Conservation (phyloP, 345 rosid species). For the Hibiscus tridactylites region DNA sequence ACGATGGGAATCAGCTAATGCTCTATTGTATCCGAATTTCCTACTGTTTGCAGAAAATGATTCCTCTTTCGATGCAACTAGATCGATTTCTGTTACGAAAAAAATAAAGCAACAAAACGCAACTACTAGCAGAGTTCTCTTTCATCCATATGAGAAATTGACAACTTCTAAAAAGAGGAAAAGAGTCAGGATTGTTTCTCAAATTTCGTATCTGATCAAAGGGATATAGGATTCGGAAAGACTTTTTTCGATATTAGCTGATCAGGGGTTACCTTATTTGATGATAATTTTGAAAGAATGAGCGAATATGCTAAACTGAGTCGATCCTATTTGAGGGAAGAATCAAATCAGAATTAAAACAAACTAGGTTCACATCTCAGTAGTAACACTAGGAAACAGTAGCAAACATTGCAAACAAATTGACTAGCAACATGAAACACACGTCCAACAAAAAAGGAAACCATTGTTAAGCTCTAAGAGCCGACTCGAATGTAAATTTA, state of each 20-base stretch:
- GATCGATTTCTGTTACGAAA: background rate
- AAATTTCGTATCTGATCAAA: constrained; percentile 11
- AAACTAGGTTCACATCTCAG: constrained; percentile 14
- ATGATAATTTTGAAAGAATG: constrained; percentile 7
- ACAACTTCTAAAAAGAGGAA: constrained; percentile 26
- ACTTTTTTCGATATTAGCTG: constrained; percentile 13
- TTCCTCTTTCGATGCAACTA: constrained; percentile 31
- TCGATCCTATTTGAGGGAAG: constrained; percentile 20
- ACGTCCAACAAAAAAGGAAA: constrained; percentile 15
- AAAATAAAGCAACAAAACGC: constrained; percentile 20
- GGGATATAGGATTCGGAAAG: constrained; percentile 4
- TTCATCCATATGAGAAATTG: constrained; percentile 25
- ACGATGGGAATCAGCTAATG: constrained; percentile 8
- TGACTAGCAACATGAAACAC: constrained; percentile 15
- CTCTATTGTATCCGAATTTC: constrained; percentile 20
- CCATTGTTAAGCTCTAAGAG: constrained; percentile 26
- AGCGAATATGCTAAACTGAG: constrained; percentile 5
- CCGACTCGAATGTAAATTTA: constrained; percentile 24
- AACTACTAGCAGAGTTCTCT: constrained; percentile 8
- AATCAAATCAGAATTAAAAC: constrained; percentile 4
- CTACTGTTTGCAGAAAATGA: constrained; percentile 58
- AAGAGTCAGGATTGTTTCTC: constrained; percentile 8
- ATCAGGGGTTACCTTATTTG: constrained; percentile 9
- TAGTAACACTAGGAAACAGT: constrained; percentile 16
- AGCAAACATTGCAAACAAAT: constrained; percentile 13